Evolutionary conservation across 768 basidiomycete genomes (phyloP), one percentile per base, ranked within the genome.

Genomic region (Panellus pusillus): DNA sequence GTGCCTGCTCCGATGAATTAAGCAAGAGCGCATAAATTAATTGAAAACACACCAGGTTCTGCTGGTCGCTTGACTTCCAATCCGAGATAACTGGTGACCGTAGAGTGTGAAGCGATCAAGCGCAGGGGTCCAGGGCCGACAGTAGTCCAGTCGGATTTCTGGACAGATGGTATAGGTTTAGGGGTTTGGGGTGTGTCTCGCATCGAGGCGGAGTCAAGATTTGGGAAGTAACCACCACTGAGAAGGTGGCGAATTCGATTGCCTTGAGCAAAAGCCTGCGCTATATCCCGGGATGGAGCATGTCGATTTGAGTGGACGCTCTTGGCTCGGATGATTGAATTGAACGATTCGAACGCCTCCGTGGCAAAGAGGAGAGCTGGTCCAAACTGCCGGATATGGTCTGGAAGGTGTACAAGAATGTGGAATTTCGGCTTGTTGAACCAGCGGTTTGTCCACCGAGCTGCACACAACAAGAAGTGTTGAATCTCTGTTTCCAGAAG

Each of bases 391-490:
- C 64, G 56, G 39, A 78, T 72, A 51, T 77, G 70, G 0, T 53
- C 49, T 0, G 67, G 65, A 1, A 78, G 60, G 52, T 78, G 76
- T 0, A 69, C 27, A 11, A 77, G 28, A 27, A 76, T 64, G 41
- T 78, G 75, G 56, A 77, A 75, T 50, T 77, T 78, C 1, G 72
- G 68, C 55, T 78, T 77, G 51, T 72, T 73, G 58, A 75, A 74
- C 71, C 68, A 75, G 13, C 42, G 60, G 28, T 52, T 58, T 6
- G 65, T 69, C 68, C 65, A 72, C 1, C 32, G 52, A 1, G 66
- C 70, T 0, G 71, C 68, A 13, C 63, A 60, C 2, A 58, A 28
- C 4, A 78, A 66, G 47, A 78, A 75, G 14, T 69, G 46, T 1
- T 73, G 43, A 27, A 78, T 77, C 28, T 64, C 64, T 3, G 50